phyloP scores from a whole-genome alignment of 2,329 filamentous ascomycete genomes.

The Periconia digitata region DNA sequence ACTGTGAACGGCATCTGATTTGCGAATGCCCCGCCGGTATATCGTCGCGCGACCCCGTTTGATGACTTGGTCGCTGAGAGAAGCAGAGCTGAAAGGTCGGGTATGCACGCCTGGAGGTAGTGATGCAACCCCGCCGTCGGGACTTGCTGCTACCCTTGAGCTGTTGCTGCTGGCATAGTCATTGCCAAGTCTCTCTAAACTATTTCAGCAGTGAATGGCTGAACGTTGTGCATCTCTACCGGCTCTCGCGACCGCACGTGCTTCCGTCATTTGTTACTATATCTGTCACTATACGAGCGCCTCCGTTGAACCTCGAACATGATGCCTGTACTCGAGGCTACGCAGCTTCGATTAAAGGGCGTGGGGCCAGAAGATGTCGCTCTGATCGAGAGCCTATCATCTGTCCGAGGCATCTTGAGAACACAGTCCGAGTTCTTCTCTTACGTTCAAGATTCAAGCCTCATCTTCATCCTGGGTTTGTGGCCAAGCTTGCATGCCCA shows the following conservation, averaged over 20 bases:
- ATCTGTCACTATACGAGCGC: slow-evolving; percentile 26
- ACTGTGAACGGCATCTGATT: too few species aligned
- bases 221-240: slow-evolving; percentile 15
- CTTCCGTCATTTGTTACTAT: slow-evolving; percentile 24
- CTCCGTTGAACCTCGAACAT: slow-evolving; percentile 9
- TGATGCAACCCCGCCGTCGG: slow-evolving; percentile 13
- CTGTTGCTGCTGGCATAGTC: slow-evolving; percentile 2
- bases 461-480: slow-evolving; percentile 35
- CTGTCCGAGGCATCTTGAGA: slow-evolving; percentile 26
- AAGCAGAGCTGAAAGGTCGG: slow-evolving; percentile 18
- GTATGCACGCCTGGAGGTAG: slow-evolving; percentile 6
- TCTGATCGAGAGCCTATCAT: slow-evolving; percentile 32
- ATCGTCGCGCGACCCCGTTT: too few species aligned
- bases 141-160: not conserved
- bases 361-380: slow-evolving; percentile 18
- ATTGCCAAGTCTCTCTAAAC: slow-evolving; percentile 20
- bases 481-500: slow-evolving; percentile 33
- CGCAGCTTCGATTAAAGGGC: slow-evolving; percentile 28
- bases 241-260: slow-evolving; percentile 20
- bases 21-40: too few species aligned
- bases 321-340: slow-evolving; percentile 33
- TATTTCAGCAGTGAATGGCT: slow-evolving; percentile 10
- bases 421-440: slow-evolving; percentile 33
- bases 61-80: not conserved
- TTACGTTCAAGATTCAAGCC: slow-evolving; percentile 28